Evolutionary conservation across 768 basidiomycete genomes (phyloP), one percentile per base, ranked within the genome.

Genomic region (Cystobasidium onofrii): DNA sequence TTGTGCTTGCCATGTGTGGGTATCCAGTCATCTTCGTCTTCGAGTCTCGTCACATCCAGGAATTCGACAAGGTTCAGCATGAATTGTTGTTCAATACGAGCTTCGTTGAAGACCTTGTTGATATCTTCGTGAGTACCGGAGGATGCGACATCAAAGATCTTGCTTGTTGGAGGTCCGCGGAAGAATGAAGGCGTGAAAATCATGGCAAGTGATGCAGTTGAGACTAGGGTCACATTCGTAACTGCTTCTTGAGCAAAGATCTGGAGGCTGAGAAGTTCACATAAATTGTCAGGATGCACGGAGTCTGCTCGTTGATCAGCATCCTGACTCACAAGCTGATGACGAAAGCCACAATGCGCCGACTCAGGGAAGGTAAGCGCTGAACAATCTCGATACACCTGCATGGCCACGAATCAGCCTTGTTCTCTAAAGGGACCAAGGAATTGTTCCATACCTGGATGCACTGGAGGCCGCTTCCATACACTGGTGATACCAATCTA

Each of bases 191-290:
- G 34, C 23, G 29, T 41, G 20, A 65, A 62, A 25, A 46, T 60
- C 20, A 72, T 34, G 20, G 74, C 36, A 12, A 62, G 23, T 4
- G 60, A 34, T 1, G 65, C 33, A 12, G 76, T 23, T 0, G 76
- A 54, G 12, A 74, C 61, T 20, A 70, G 63, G 10, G 73, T 75
- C 2, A 63, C 66, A 60, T 61, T 62, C 15, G 72, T 65, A 25
- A 71, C 74, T 20, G 72, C 73, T 10, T 75, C 76, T 64, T 75
- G 73, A 18, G 39, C 44, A 10, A 75, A 75, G 33, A 73, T 76
- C 33, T 52, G 61, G 3, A 63, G 20, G 44, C n/a, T 60, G 57
- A 1, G 33, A 6, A 9, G 18, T 20, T n/a, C 27, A n/a, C 10
- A 54, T 20, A 4, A 6, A 34, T n/a, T 39, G 25, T 63, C 31